Evolutionary conservation across 306 rosid species (phyloP).

Genomic region (Trifolium repens): DNA sequence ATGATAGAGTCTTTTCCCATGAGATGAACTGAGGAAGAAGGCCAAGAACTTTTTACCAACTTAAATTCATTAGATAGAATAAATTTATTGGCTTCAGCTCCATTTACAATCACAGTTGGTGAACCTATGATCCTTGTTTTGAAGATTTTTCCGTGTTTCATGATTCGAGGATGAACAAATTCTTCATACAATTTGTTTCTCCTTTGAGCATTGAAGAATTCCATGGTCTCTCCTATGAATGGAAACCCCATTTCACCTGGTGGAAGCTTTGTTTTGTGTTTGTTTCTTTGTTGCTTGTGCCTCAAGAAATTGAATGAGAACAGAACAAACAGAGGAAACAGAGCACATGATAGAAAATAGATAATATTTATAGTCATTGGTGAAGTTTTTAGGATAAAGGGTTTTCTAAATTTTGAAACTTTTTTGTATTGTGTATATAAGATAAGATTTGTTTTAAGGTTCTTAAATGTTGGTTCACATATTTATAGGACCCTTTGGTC

Average conservation of each 20-base stretch:
- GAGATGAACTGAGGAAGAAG: constrained; percentile 77
- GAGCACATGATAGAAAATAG: constrained; percentile 35
- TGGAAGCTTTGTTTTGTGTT: constrained; percentile 52
- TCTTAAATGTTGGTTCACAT: constrained; percentile 6
- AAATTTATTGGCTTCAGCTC: constrained; percentile 74
- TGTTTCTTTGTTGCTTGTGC: constrained; percentile 43
- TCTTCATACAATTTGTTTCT: constrained; percentile 65
- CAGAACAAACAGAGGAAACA: constrained; percentile 46
- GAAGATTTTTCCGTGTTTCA: constrained; percentile 69
- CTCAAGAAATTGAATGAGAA: constrained; percentile 42
- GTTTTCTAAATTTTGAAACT: constrained; percentile 14
- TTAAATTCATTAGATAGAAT: constrained; percentile 81
- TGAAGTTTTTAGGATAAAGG: constrained; percentile 38
- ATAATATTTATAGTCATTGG: constrained; percentile 46
- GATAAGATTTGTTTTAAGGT: constrained; percentile 21
- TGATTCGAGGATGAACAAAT: constrained; percentile 58
- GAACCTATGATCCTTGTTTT: constrained; percentile 83
- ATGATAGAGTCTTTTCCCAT: constrained; percentile 84
- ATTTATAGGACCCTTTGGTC: constrained; percentile 39
- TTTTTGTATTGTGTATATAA: constrained; percentile 1
- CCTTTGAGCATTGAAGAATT: constrained; percentile 70
- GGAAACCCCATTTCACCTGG: constrained; percentile 85
- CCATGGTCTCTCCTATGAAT: constrained; percentile 83
- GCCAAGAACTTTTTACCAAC: constrained; percentile 89
- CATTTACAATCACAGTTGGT: constrained; percentile 78